A percentile compares a stretch with the other conserved stretches of the same genome.
Evolutionary conservation across 2,329 filamentous ascomycete species (phyloP).

Genomic region (Colletotrichum tabaci): DNA sequence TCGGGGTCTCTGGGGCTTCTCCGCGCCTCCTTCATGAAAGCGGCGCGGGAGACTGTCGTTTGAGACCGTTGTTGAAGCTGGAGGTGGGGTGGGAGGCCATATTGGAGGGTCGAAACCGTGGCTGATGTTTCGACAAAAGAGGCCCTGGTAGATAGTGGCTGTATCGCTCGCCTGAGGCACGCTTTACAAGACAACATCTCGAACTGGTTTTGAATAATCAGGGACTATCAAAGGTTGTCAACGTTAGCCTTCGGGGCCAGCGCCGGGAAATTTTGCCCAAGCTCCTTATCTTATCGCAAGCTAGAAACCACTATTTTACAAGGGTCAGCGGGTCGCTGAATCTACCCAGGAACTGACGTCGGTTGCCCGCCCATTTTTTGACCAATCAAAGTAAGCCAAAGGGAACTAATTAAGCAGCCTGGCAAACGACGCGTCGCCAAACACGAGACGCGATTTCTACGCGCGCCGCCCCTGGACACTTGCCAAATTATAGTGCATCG

Average conservation of each 20-base stretch:
- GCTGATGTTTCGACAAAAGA: slow-evolving; percentile 11
- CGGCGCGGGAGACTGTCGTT: not conserved
- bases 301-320: not conserved
- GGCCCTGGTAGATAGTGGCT: not conserved
- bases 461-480: slow-evolving; percentile 34
- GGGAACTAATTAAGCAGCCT: slow-evolving; percentile 30
- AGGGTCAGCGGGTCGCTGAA: slow-evolving; percentile 7
- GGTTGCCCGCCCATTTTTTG: not conserved
- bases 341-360: not conserved
- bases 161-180: slow-evolving; percentile 16
- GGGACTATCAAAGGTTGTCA: not conserved
- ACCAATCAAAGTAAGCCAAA: slow-evolving; percentile 24
- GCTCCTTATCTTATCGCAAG: slow-evolving; percentile 25
- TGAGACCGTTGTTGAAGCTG: slow-evolving; percentile 7
- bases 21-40: slow-evolving; percentile 5
- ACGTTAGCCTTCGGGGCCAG: not conserved
- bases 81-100: not conserved
- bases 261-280: slow-evolving; percentile 15
- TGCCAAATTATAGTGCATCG: slow-evolving; percentile 34
- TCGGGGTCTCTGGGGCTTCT: not conserved
- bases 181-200: slow-evolving; percentile 16
- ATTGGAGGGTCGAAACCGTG: not conserved
- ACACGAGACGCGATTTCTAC: slow-evolving; percentile 36
- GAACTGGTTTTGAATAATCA: not conserved
- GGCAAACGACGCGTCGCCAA: slow-evolving; percentile 37